Evolutionary conservation across 2,329 filamentous ascomycete species (phyloP), one percentile per base, ranked within the genome.

Genomic region (Claviceps arundinis): DNA sequence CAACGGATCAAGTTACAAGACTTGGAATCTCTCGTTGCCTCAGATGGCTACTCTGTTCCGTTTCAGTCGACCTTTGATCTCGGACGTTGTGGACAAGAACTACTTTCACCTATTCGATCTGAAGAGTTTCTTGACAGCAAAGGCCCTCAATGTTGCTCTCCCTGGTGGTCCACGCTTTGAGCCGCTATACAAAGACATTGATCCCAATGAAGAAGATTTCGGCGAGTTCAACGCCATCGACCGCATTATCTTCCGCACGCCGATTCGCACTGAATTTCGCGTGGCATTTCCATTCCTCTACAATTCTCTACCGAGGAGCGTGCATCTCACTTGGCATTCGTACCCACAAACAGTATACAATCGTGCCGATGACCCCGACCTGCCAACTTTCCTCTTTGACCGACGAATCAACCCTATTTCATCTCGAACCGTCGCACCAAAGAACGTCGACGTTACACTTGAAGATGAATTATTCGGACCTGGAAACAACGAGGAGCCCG

Each of bases 211-310:
- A 60, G 93, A 98, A 68, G 93, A 98, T 64, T 98, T 98, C 69
- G 93, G 93, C 69, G 93, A 98, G 69, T 98, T 98, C 76, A 98
- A 98, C 64, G 93, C 93, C 37, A 98, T 98, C 61, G 93, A 98
- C 64, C 88, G 94, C 60, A 98, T 98, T 69, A 98, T 98, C 59
- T 98, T 98, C 77, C 86, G 93, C 58, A 85, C 87, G 47, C 90
- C 91, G 0, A 94, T 97, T 58, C 83, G 91, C 59, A 98, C 91
- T 8, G 93, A 98, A 69, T 96, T 94, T 63, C 83, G 91, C 46
- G 93, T 98, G 44, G 89, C 89, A 0, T 97, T 88, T 65, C 93
- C 93, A 0, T 96, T 85, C 66, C 76, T 98, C 5, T 98, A 98
- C 73, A 98, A 98, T 66, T 95, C 91, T 17, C 76, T 98, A 5